Evolutionary conservation across 179 eudicot species (phyloP).

Genomic region (Silene vulgaris): DNA sequence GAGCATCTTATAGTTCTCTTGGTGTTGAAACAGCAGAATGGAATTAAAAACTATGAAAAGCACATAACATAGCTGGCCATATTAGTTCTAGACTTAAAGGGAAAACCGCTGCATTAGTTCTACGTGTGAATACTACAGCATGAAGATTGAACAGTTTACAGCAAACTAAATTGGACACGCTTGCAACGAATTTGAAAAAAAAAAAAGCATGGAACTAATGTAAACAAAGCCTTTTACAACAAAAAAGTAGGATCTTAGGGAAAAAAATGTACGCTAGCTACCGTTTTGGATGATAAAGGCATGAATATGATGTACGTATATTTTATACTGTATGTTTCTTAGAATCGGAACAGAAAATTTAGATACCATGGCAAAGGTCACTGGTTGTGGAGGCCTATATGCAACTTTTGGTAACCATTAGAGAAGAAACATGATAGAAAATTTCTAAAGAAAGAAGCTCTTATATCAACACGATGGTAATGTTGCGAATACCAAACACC

Average conservation of each 20-base stretch:
- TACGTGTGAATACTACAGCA: too few species aligned
- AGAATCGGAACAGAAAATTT: neutral
- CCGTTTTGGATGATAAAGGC: neutral
- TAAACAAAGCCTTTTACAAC: neutral
- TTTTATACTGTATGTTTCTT: too few species aligned
- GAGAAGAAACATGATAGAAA: neutral
- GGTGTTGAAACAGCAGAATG: neutral
- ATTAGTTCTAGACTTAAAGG: too few species aligned
- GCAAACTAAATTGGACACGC: too few species aligned
- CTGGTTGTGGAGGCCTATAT: neutral
- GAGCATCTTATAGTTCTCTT: neutral
- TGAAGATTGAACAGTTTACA: too few species aligned
- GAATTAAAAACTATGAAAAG: neutral
- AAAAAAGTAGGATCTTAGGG: neutral
- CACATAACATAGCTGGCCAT: too few species aligned
- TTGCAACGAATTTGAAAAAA: too few species aligned
- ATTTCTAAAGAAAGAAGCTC: neutral
- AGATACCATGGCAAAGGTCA: neutral
- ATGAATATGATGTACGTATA: neutral
- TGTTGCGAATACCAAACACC: neutral
- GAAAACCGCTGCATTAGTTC: too few species aligned
- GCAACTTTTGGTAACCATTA: neutral
- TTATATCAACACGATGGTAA: neutral
- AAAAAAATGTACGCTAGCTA: neutral
- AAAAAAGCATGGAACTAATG: neutral